phyloP scores from a whole-genome alignment of 768 basidiomycete species.

The Gyrodon lividus region DNA sequence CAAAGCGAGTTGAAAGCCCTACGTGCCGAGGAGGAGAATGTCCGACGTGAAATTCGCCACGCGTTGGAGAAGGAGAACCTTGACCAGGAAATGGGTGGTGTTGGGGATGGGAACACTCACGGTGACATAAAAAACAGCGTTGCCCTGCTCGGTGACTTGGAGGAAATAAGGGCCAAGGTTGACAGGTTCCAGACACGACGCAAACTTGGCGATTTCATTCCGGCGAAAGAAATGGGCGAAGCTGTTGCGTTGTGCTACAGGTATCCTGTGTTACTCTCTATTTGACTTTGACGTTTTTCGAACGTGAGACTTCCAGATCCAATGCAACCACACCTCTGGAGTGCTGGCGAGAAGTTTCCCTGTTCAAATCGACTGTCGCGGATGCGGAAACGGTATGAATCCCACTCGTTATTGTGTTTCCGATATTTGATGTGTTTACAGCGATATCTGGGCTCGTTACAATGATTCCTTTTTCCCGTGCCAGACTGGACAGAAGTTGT shows the following conservation, averaged over 20 bases:
- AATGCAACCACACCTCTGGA: conserved; percentile 58
- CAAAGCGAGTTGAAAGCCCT: conserved; percentile 64
- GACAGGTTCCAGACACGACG: conserved; percentile 62
- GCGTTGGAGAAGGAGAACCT: conserved; percentile 88
- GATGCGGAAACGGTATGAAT: conserved; percentile 64
- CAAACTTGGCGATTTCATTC: conserved; percentile 52
- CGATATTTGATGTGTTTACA: conserved; percentile 27
- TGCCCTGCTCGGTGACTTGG: conserved; percentile 69
- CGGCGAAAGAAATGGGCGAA: conserved; percentile 55
- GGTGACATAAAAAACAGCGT: conserved; percentile 56
- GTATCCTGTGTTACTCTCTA: conserved; percentile 34
- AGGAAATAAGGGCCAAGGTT: conserved; percentile 71
- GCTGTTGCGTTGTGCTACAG: conserved; percentile 74
- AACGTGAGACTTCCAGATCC: conserved; percentile 21
- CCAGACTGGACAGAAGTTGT: too few species aligned
- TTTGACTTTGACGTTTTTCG: background rate
- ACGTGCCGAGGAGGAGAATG: conserved; percentile 64
- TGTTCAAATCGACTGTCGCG: conserved; percentile 68
- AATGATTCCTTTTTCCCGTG: conserved; percentile 33
- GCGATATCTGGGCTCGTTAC: conserved; percentile 64
- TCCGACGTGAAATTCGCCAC: conserved; percentile 69
- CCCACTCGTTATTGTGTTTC: conserved; percentile 5
- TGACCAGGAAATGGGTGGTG: conserved; percentile 64
- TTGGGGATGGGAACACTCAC: conserved; percentile 41
- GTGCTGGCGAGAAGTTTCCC: conserved; percentile 70